Percentiles rank a stretch among this genome's conserved stretches.
Evolutionary conservation across 345 rosid genomes (phyloP).

Genomic region (Noccaea bulbosa): DNA sequence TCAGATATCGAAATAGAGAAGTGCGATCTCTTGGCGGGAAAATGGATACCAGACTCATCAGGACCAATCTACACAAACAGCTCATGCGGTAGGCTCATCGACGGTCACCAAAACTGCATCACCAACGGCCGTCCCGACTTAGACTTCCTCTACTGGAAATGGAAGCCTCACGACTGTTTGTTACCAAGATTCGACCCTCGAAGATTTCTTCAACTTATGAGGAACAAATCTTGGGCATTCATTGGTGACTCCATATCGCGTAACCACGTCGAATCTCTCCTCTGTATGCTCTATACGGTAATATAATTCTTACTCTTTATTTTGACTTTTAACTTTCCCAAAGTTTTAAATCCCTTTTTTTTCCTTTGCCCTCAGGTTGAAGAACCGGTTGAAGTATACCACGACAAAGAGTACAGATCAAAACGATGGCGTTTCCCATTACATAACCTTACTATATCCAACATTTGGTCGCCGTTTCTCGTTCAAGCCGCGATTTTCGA

Average conservation of each 20-base stretch:
- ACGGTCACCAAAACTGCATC: constrained; percentile 90
- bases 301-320: constrained; percentile 13
- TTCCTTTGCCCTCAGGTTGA: constrained; percentile 58
- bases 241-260: constrained; percentile 96
- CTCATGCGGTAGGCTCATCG: constrained; percentile 50
- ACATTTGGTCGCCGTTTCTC: constrained; percentile 93
- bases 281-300: constrained; percentile 86
- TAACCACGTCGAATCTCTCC: constrained; percentile 82
- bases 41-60: constrained; percentile 77
- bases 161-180: constrained; percentile 79
- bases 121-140: constrained; percentile 85
- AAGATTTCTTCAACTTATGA: constrained; percentile 75
- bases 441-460: constrained; percentile 69
- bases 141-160: constrained; percentile 82
- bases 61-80: constrained; percentile 69
- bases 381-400: constrained; percentile 71
- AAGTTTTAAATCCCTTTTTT: neutral
- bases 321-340: neutral
- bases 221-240: constrained; percentile 77
- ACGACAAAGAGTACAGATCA: constrained; percentile 75
- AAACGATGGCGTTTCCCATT: constrained; percentile 76
- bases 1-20: constrained; percentile 54
- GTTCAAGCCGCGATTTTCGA: constrained; percentile 87
- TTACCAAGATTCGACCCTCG: constrained; percentile 70
- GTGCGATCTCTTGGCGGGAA: constrained; percentile 78